Evolutionary conservation across 495 filamentous ascomycete species (phyloP).

Genomic region (Neurospora hispaniola): DNA sequence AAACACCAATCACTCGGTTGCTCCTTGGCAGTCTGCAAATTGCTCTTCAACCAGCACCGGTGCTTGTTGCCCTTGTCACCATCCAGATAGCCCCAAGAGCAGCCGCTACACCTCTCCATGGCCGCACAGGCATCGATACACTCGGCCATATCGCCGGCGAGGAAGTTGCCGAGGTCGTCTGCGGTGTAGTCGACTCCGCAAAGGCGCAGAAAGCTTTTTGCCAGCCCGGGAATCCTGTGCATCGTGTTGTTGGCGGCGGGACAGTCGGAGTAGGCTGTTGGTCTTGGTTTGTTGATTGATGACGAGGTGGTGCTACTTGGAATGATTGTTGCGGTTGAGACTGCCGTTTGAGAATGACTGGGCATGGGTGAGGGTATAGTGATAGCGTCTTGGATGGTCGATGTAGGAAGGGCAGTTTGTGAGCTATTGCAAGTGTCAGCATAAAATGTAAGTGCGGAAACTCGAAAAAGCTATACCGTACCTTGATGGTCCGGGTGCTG

Average conservation of each 20-base stretch:
- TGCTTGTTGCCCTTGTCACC: constrained; percentile 28
- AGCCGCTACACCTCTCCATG: constrained; percentile 29
- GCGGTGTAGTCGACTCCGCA: constrained; percentile 38
- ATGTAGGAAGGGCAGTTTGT: background rate
- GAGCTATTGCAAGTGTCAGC: constrained; percentile 1
- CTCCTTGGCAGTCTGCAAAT: constrained; percentile 23
- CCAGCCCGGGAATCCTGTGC: constrained; percentile 31
- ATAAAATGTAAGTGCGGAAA: background rate
- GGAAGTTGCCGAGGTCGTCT: constrained; percentile 26
- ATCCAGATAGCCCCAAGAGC: constrained; percentile 30
- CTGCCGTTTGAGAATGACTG: background rate
- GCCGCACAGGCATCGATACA: constrained; percentile 36
- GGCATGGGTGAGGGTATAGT: background rate
- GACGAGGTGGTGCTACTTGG: background rate
- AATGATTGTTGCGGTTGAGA: background rate
- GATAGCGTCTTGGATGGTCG: background rate
- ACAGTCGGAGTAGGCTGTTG: constrained; percentile 23
- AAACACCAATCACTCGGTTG: constrained; percentile 31
- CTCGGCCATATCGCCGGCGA: constrained; percentile 29
- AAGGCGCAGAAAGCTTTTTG: constrained; percentile 31
- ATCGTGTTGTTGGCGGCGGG: constrained; percentile 34
- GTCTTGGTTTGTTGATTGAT: constrained; percentile 2
- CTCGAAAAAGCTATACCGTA: background rate
- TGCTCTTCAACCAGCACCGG: constrained; percentile 35
- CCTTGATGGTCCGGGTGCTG: constrained; percentile 11